These are phyloP conservation scores for Gossypium sturtianum DNA, from an alignment of 345 rosid genomes.

Conservation along the genomic window DNA sequence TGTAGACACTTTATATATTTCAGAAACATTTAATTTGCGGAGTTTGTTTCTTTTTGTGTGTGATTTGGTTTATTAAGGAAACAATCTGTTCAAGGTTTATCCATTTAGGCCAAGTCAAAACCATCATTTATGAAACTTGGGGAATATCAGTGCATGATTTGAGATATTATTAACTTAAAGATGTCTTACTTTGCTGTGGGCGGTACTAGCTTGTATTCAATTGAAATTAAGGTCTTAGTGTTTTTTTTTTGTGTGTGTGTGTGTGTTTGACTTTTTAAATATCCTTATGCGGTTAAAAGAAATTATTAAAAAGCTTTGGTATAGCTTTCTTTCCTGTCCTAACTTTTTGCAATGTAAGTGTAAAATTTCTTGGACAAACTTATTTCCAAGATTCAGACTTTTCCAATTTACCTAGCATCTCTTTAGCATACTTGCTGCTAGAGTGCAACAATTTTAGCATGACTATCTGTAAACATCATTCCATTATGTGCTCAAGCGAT, in stretches of 20 bases:
- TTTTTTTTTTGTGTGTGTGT: too few species aligned
- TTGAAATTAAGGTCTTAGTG: too few species aligned
- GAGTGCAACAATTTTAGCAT: neutral
- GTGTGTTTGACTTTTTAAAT: neutral
- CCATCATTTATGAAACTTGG: neutral
- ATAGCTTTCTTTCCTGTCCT: neutral
- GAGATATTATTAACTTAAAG: too few species aligned
- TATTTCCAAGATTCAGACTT: neutral
- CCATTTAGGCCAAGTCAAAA: neutral
- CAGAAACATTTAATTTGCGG: neutral
- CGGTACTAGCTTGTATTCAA: too few species aligned
- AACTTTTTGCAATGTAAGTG: too few species aligned
- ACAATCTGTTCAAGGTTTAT: neutral
- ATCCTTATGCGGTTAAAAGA: neutral
- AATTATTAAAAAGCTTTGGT: neutral
- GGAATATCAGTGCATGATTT: too few species aligned
- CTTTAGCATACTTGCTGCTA: neutral
- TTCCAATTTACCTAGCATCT: too few species aligned
- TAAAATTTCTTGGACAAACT: neutral
- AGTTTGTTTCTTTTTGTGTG: neutral
- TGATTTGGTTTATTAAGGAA: neutral
- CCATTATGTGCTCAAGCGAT: neutral
- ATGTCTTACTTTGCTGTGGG: too few species aligned
- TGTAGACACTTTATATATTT: neutral
- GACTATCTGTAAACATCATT: neutral